Conservation (phyloP, 345 rosid genomes). For the Acer negundo region DNA sequence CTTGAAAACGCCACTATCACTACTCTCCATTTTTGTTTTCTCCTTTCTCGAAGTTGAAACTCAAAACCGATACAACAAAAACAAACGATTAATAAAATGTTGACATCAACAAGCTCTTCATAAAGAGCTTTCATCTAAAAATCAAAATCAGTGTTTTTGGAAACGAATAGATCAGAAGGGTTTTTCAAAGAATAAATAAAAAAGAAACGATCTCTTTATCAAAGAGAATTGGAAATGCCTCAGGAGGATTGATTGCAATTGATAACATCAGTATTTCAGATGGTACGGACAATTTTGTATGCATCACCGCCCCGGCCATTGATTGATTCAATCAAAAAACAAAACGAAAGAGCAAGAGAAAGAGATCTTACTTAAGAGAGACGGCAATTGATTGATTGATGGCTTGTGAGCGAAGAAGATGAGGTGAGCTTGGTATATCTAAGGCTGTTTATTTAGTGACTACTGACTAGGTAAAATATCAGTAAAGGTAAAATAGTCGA, state of each 20-base stretch:
- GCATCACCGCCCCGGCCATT: slow-evolving; percentile 52
- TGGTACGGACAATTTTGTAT: slow-evolving; percentile 61
- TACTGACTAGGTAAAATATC: too few relatives aligned
- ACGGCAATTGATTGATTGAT: not conserved
- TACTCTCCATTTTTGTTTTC: not conserved
- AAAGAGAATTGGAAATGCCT: slow-evolving; percentile 21
- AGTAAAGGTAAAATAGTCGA: too few relatives aligned
- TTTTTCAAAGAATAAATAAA: too few relatives aligned
- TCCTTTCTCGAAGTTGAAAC: too few relatives aligned
- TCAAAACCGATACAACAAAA: too few relatives aligned
- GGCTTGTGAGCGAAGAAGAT: too few relatives aligned
- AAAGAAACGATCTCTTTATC: too few relatives aligned
- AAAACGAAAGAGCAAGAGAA: not conserved
- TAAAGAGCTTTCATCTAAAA: slow-evolving; percentile 26
- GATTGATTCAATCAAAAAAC: too few relatives aligned
- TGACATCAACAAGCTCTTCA: slow-evolving; percentile 37
- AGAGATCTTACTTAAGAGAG: not conserved
- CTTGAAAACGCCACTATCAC: not conserved
- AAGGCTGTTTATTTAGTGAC: too few relatives aligned
- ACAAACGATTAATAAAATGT: too few relatives aligned
- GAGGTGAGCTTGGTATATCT: too few relatives aligned
- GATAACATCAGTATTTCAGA: slow-evolving; percentile 46
- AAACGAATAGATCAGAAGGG: too few relatives aligned
- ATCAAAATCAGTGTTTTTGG: not conserved
- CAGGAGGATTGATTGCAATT: slow-evolving; percentile 28